Conservation (phyloP, 768 basidiomycete genomes). For the Clitopilus hobsonii region DNA sequence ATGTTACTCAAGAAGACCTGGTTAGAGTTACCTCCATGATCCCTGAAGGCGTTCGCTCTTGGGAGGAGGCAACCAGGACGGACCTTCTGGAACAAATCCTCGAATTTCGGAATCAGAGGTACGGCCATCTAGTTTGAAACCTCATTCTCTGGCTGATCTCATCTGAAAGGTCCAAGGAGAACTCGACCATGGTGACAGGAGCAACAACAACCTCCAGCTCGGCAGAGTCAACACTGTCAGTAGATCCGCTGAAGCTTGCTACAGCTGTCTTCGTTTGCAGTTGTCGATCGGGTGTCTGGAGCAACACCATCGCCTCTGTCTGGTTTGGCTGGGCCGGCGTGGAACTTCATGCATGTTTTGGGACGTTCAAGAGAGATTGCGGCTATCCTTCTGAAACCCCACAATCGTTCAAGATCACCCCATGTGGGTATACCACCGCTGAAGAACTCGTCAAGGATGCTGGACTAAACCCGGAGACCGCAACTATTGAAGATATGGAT, state of each 20-base stretch:
- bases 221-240: not conserved
- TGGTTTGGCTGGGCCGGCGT: not conserved
- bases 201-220: not conserved
- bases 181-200: not conserved
- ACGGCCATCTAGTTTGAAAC: too few species aligned
- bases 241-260: not conserved
- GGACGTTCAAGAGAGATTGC: conserved; percentile 2
- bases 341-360: conserved; percentile 14
- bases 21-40: not conserved
- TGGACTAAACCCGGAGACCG: conserved; percentile 2
- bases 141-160: too few species aligned
- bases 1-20: not conserved
- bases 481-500: conserved; percentile 10
- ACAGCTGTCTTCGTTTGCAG: not conserved
- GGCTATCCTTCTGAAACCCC: not conserved
- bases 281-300: not conserved
- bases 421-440: conserved; percentile 3
- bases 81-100: not conserved
- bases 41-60: not conserved
- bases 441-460: conserved; percentile 4
- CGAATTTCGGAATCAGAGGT: not conserved
- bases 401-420: not conserved
- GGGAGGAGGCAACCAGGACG: not conserved
- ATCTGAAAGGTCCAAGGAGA: not conserved
- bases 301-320: not conserved